phyloP scores from a whole-genome alignment of 2,329 filamentous ascomycete species.

The Fusarium equiseti region DNA sequence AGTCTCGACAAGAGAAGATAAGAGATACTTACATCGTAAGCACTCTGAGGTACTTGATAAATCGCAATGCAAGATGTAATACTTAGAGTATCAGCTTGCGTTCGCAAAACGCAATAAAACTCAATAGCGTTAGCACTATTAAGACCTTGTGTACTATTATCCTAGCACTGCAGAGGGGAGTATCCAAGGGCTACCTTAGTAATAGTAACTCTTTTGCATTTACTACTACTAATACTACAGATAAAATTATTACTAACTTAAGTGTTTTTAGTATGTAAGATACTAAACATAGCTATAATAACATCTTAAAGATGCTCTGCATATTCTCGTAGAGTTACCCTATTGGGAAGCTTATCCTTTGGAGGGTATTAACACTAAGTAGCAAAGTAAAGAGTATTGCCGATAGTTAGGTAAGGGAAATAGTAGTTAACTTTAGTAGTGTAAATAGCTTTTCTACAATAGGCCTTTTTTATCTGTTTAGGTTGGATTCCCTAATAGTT shows the following conservation, averaged over 20 bases:
- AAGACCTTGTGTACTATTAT: slow-evolving; percentile 73
- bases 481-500: slow-evolving; percentile 77
- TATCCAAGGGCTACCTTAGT: slow-evolving; percentile 49
- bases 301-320: slow-evolving; percentile 73
- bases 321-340: slow-evolving; percentile 63
- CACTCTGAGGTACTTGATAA: slow-evolving; percentile 67
- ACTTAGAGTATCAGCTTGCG: slow-evolving; percentile 69
- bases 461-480: slow-evolving; percentile 77
- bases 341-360: slow-evolving; percentile 63
- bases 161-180: slow-evolving; percentile 74
- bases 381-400: slow-evolving; percentile 80
- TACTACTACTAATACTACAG: slow-evolving; percentile 65
- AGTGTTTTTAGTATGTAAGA: slow-evolving; percentile 75
- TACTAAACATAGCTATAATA: slow-evolving; percentile 77
- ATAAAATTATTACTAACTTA: slow-evolving; percentile 76
- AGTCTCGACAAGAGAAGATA: too few species aligned
- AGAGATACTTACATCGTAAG: too few species aligned
- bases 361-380: slow-evolving; percentile 72
- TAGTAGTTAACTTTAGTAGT: slow-evolving; percentile 84
- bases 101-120: slow-evolving; percentile 71
- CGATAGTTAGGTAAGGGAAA: slow-evolving; percentile 79
- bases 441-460: slow-evolving; percentile 85
- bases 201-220: slow-evolving; percentile 58
- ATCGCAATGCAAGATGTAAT: slow-evolving; percentile 70
- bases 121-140: slow-evolving; percentile 74